These are phyloP conservation scores for Prunus mume DNA, from an alignment of 306 rosid genomes.

Conservation along the genomic window DNA sequence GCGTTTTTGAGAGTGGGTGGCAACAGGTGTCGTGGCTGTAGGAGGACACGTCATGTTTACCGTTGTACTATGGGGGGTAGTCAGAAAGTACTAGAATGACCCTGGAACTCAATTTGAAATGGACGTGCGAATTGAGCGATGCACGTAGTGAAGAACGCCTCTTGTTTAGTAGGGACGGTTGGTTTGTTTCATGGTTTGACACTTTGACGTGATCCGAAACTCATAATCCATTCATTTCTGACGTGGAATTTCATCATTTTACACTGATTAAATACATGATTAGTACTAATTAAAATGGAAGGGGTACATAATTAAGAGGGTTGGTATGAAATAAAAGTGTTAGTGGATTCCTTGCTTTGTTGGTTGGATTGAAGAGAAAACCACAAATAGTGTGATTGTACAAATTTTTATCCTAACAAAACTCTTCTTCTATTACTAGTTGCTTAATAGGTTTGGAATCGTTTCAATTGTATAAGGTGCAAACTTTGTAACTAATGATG, in stretches of 20 bases:
- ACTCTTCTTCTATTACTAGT: no score
- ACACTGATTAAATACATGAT: no score
- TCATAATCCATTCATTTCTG: neutral
- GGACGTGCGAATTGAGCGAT: neutral
- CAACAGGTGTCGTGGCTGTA: neutral
- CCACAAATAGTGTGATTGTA: no score
- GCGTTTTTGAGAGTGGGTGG: neutral
- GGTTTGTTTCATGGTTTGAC: neutral
- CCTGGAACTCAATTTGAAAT: neutral
- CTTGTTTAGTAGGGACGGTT: neutral
- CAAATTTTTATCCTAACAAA: no score
- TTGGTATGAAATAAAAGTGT: no score
- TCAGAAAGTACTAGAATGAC: neutral
- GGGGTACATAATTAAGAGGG: no score
- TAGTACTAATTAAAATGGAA: no score
- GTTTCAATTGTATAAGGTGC: no score
- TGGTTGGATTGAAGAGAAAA: no score
- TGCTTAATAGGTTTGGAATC: no score
- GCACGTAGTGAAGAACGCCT: slow-evolving; percentile 1
- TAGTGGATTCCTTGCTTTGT: no score
- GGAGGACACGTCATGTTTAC: neutral
- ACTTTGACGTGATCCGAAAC: neutral
- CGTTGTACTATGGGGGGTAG: neutral
- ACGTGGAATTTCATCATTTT: neutral
- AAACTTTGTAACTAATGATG: no score